Percentiles rank a stretch among this genome's conserved stretches.
These are phyloP conservation scores for Populus simonii DNA, from an alignment of 345 rosid species.

Conservation along the genomic window DNA sequence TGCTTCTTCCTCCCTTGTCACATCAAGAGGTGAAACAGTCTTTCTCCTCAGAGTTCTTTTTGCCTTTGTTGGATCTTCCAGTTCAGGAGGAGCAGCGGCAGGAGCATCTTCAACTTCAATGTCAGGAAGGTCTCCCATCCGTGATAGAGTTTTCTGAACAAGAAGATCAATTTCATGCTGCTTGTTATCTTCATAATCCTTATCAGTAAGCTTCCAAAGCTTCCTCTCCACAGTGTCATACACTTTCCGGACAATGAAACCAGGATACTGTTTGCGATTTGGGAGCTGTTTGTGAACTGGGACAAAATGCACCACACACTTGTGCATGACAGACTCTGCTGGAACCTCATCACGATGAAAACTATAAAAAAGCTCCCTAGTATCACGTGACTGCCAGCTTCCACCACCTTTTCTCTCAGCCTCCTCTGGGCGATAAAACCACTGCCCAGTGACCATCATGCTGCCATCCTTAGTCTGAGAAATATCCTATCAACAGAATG, in stretches of 20 bases:
- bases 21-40: conserved; percentile 67
- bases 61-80: conserved; percentile 44
- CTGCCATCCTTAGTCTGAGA: conserved; percentile 53
- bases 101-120: conserved; percentile 41
- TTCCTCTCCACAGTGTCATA: conserved; percentile 62
- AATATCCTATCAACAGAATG: conserved; percentile 57
- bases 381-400: conserved; percentile 81
- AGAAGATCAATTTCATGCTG: conserved; percentile 78
- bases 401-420: conserved; percentile 94
- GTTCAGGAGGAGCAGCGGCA: conserved; percentile 35
- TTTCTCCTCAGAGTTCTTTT: conserved; percentile 50
- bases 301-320: conserved; percentile 91
- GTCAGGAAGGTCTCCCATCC: conserved; percentile 67
- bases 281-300: conserved; percentile 89
- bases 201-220: conserved; percentile 72
- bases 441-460: conserved; percentile 87
- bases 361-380: conserved; percentile 88
- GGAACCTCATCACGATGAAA: conserved; percentile 95
- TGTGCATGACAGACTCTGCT: conserved; percentile 97
- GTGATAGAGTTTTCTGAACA: conserved; percentile 65
- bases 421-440: conserved; percentile 99
- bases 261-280: conserved; percentile 70
- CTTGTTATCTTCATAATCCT: conserved; percentile 65
- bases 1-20: conserved; percentile 67
- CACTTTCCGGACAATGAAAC: conserved; percentile 86